phyloP scores from a whole-genome alignment of 129 eudicot species.

The Tagetes erecta region DNA sequence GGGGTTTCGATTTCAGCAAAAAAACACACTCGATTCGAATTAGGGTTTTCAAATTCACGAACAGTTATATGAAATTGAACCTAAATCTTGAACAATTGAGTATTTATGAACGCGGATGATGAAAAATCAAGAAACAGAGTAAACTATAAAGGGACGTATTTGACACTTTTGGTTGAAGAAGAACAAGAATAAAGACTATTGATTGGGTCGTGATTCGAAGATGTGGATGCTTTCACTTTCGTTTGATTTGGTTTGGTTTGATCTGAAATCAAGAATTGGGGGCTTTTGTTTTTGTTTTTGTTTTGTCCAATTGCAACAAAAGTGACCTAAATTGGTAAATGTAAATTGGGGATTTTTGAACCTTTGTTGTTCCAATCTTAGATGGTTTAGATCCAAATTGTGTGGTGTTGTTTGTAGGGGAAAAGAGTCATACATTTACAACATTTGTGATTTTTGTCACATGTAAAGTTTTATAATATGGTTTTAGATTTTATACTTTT shows the following conservation, averaged over 20 bases:
- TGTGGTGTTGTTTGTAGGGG: not conserved
- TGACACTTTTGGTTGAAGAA: conserved; percentile 36
- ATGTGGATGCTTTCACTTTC: conserved; percentile 20
- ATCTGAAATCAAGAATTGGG: conserved; percentile 19
- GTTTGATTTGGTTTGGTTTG: conserved; percentile 15
- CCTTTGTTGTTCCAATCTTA: not conserved
- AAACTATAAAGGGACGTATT: conserved; percentile 16
- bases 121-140: not conserved
- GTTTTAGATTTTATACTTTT: no score
- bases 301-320: conserved; percentile 18
- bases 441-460: not conserved
- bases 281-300: conserved; percentile 11
- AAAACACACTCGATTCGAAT: conserved; percentile 7
- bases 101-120: conserved; percentile 13
- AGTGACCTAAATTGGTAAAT: no score
- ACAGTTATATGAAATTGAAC: conserved; percentile 11
- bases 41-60: conserved; percentile 18
- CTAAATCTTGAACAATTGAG: conserved; percentile 6
- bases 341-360: not conserved
- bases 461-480: not conserved
- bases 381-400: conserved; percentile 2
- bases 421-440: not conserved
- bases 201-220: not conserved
- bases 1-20: not conserved
- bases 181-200: conserved; percentile 5